A percentile compares a stretch with the other conserved stretches of the same genome.
These are phyloP conservation scores for Lodderomyces parapsilosis DNA, from an alignment of 1,139 yeast species.

Conservation along the genomic window DNA sequence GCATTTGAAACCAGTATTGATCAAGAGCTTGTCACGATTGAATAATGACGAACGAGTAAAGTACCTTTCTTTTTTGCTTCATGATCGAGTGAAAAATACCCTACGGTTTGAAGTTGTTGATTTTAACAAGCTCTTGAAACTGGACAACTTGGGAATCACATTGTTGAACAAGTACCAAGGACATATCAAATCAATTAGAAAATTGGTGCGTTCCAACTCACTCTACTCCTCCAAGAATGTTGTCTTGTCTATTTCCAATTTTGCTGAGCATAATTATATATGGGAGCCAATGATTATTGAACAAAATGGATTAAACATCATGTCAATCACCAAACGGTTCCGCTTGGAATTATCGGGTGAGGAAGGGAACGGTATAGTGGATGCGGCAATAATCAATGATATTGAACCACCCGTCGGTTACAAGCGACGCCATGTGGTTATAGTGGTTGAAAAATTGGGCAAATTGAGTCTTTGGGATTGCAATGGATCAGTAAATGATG, in stretches of 20 bases:
- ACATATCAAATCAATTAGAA: constrained; percentile 75
- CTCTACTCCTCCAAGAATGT: constrained; percentile 25
- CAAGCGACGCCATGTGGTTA: constrained; percentile 35
- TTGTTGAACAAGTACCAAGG: constrained; percentile 67
- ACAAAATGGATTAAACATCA: constrained; percentile 15
- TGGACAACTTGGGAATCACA: constrained; percentile 7
- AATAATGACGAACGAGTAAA: constrained; percentile 14
- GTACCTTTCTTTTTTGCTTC: constrained; percentile 29
- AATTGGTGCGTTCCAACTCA: constrained; percentile 56
- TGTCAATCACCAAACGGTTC: constrained; percentile 38
- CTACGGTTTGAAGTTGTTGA: constrained; percentile 28
- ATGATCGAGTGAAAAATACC: constrained; percentile 40
- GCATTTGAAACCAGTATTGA: constrained; percentile 23
- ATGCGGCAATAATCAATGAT: constrained; percentile 36
- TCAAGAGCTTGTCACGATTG: constrained; percentile 22
- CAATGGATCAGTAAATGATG: constrained; percentile 28
- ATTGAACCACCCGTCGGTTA: constrained; percentile 19
- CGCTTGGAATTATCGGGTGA: constrained; percentile 24
- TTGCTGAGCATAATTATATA: constrained; percentile 55
- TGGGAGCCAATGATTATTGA: constrained; percentile 54
- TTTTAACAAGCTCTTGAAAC: constrained; percentile 14
- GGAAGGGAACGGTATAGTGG: constrained; percentile 21
- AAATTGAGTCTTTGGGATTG: constrained; percentile 69
- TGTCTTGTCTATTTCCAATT: constrained; percentile 41
- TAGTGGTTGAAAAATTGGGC: constrained; percentile 56